phyloP scores from a whole-genome alignment of 768 basidiomycete species.

The Psilocybe cyanescens region DNA sequence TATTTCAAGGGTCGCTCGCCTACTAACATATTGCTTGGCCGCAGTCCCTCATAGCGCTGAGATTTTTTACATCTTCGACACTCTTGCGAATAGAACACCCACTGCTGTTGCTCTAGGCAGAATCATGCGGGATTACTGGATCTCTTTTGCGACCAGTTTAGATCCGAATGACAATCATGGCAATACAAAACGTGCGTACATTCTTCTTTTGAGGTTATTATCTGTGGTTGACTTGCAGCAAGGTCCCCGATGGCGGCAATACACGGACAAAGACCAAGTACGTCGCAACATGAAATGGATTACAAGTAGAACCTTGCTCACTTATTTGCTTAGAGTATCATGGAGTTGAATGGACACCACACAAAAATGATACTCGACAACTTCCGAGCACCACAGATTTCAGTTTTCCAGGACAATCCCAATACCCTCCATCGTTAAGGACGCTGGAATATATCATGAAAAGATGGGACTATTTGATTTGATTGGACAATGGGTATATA shows the following conservation, averaged over 20 bases:
- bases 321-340: slow-evolving; percentile 1
- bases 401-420: slow-evolving; percentile 13
- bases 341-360: slow-evolving; percentile 13
- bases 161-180: slow-evolving; percentile 15
- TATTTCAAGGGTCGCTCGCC: too few species aligned
- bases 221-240: background rate
- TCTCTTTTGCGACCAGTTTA: slow-evolving; percentile 16
- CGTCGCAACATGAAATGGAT: background rate
- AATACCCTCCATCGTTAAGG: slow-evolving; percentile 7
- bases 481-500: too few species aligned
- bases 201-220: too few species aligned
- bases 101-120: slow-evolving; percentile 8
- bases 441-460: too few species aligned
- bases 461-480: too few species aligned
- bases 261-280: slow-evolving; percentile 9
- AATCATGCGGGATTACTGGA: slow-evolving; percentile 19
- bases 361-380: slow-evolving; percentile 2
- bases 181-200: background rate
- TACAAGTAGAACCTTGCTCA: background rate
- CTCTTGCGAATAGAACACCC: slow-evolving; percentile 4
- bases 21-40: background rate
- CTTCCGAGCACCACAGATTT: slow-evolving; percentile 10
- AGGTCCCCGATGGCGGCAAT: slow-evolving; percentile 17
- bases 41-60: slow-evolving; percentile 14
- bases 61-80: slow-evolving; percentile 12